These are phyloP conservation scores for Polygonum maritimum DNA, from an alignment of 148 eudicot species.

Conservation along the genomic window DNA sequence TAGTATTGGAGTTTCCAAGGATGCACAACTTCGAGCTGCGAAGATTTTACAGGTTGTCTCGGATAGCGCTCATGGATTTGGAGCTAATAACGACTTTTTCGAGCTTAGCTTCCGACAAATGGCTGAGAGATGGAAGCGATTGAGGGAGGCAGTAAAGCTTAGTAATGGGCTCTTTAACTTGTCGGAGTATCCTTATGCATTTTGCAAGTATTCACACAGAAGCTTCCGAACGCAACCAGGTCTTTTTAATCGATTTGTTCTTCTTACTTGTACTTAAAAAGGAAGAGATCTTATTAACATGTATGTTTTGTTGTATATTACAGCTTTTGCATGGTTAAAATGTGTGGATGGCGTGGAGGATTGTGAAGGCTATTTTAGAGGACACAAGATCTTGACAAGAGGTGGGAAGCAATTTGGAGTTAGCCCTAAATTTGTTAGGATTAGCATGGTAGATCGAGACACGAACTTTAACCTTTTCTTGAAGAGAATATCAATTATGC, in stretches of 20 bases:
- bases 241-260: background rate
- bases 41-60: constrained; percentile 63
- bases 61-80: constrained; percentile 33
- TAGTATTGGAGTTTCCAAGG: constrained; percentile 90
- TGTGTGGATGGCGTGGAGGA: constrained; percentile 57
- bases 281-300: background rate
- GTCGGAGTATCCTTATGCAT: constrained; percentile 45
- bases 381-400: constrained; percentile 53
- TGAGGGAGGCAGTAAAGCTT: constrained; percentile 47
- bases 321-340: constrained; percentile 77
- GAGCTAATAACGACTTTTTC: constrained; percentile 33
- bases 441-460: constrained; percentile 63
- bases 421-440: constrained; percentile 52
- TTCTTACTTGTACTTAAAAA: background rate
- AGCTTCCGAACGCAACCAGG: constrained; percentile 76
- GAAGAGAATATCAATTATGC: constrained; percentile 27
- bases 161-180: constrained; percentile 40
- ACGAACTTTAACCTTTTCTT: constrained; percentile 44
- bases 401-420: constrained; percentile 78
- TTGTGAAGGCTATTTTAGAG: constrained; percentile 55
- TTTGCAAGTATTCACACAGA: constrained; percentile 49
- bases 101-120: constrained; percentile 40
- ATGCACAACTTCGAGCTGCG: constrained; percentile 87
- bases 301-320: background rate
- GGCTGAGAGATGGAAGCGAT: constrained; percentile 60